phyloP scores from a whole-genome alignment of 2,329 filamentous ascomycete genomes.

The Venturia nashicola region DNA sequence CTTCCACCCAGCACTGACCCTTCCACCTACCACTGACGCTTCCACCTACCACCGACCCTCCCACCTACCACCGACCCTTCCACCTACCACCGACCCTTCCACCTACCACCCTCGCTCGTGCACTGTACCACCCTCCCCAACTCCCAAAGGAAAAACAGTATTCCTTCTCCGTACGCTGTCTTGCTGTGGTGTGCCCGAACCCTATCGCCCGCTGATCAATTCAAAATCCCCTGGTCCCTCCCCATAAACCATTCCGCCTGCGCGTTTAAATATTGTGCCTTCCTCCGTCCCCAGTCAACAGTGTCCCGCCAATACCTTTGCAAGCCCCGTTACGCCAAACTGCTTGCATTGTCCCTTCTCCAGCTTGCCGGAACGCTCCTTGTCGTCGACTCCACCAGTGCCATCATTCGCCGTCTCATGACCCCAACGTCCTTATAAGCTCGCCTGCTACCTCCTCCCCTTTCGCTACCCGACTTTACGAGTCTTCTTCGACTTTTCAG shows the following conservation, averaged over 20 bases:
- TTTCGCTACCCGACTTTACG: not conserved
- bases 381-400: conserved; percentile 3
- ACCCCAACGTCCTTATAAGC: conserved; percentile 6
- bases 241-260: not conserved
- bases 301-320: conserved; percentile 3
- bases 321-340: conserved; percentile 1
- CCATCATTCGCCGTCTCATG: conserved; percentile 10
- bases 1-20: no score
- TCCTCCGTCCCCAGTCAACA: not conserved
- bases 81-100: no score
- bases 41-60: no score
- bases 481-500: not conserved
- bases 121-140: conserved; percentile 5
- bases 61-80: no score
- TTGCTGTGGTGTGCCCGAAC: not conserved
- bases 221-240: not conserved
- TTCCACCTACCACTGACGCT: not conserved
- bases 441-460: conserved; percentile 2
- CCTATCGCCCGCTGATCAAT: not conserved
- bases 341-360: conserved; percentile 1
- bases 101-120: conserved; percentile 4
- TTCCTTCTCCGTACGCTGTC: not conserved
- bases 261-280: conserved; percentile 2
- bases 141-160: not conserved
- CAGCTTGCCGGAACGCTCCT: conserved; percentile 2